These are phyloP conservation scores for Neofusicoccum ribis DNA, from an alignment of 2,329 filamentous ascomycete genomes.

Conservation along the genomic window DNA sequence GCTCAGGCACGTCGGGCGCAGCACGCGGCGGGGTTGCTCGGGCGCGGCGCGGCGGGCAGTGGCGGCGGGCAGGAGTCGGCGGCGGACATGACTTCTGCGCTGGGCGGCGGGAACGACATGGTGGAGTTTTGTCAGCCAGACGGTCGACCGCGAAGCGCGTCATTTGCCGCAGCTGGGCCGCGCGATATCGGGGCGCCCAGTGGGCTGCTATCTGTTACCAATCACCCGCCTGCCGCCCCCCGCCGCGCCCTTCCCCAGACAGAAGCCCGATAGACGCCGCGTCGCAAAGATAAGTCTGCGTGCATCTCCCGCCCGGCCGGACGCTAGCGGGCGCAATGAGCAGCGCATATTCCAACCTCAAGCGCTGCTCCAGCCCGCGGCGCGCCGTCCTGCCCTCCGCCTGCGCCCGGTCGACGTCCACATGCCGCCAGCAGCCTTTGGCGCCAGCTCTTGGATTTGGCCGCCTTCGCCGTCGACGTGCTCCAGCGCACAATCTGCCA, in stretches of 20 bases:
- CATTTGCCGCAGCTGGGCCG: neutral
- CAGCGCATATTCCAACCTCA: slow-evolving; percentile 7
- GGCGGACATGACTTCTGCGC: neutral
- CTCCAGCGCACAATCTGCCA: neutral
- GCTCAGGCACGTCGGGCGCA: neutral
- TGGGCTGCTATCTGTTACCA: slow-evolving; percentile 5
- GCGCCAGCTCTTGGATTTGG: neutral
- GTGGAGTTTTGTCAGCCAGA: slow-evolving; percentile 15
- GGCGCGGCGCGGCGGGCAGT: neutral
- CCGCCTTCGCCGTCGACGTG: neutral
- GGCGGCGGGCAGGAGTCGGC: neutral
- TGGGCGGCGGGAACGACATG: neutral
- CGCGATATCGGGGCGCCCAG: slow-evolving; percentile 10
- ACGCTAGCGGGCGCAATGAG: neutral
- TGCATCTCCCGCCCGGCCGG: neutral
- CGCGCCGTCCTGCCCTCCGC: too few relatives aligned
- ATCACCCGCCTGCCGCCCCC: neutral
- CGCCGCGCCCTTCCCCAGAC: neutral
- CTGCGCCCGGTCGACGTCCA: too few relatives aligned
- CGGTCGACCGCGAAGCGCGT: neutral
- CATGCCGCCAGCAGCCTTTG: too few relatives aligned
- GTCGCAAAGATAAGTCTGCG: neutral
- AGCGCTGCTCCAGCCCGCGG: too few relatives aligned
- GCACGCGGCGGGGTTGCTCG: neutral
- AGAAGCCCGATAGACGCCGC: neutral